Evolutionary conservation across 2,329 filamentous ascomycete genomes (phyloP), one percentile per base, ranked within the genome.

Genomic region (Aotearoamyces nothofagi): DNA sequence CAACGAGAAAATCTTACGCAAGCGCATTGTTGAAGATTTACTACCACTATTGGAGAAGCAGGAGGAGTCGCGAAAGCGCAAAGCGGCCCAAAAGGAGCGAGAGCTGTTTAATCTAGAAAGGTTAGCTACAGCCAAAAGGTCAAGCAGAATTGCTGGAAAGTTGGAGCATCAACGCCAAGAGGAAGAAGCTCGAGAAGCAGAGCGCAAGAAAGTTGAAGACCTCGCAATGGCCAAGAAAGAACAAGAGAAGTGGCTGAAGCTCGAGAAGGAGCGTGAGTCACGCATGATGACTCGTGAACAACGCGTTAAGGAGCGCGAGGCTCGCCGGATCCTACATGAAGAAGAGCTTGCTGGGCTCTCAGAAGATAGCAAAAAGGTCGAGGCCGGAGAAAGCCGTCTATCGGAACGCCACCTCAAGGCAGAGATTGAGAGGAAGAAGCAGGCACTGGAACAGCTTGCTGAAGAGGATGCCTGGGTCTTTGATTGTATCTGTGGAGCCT

Each of bases 91-190:
- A 36, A 62, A 78, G 42, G 71, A 92, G 48, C 81, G 76, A 37
- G 87, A 96, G 44, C 54, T 92, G 13, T 60, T 83, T 29, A 83
- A 74, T 40, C 54, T 92, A 39, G 77, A 87, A 42, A 87, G 90
- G 49, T 67, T 96, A 56, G 83, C 83, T n/a, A 81, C 78, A 32
- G 87, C 90, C 4, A 98, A 98, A 56, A 66, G 90, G 37, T 98
- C 90, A 1, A 92, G 82, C 44, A 73, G 90, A 37, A 71, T 98
- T 40, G 86, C 87, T 11, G 68, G 69, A 39, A 92, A 83, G 47
- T 60, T 73, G 17, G 84, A 94, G 47, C 77, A 72, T 38, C 79
- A 84, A 45, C 76, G 71, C 41, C 63, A 78, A 35, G 74, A 87
- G 26, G 74, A 82, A 34, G 68, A 78, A 40, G 65, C 63, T 11